These are phyloP conservation scores for Nakaseomyces bracarensis DNA, from an alignment of 1,139 yeast species.

Conservation along the genomic window DNA sequence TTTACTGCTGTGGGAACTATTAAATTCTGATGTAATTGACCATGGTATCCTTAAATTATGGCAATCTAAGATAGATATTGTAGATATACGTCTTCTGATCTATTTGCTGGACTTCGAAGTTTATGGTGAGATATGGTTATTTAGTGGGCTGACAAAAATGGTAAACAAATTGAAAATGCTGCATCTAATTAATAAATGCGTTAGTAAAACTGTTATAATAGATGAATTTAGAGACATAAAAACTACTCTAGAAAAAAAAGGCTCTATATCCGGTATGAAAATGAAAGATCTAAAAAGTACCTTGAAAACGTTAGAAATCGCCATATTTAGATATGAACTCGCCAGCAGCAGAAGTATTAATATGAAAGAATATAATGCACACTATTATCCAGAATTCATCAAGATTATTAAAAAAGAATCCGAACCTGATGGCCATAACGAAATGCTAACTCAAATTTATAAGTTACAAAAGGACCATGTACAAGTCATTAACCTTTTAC, in stretches of 20 bases:
- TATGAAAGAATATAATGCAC: constrained; percentile 16
- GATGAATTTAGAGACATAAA: constrained; percentile 8
- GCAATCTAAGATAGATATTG: constrained; percentile 14
- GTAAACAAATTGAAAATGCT: constrained; percentile 21
- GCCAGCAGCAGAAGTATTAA: constrained; percentile 11
- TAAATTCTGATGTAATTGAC: constrained; percentile 23
- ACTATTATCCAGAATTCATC: constrained; percentile 19
- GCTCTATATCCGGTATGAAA: not conserved
- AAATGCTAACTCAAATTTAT: constrained; percentile 18
- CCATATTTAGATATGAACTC: constrained; percentile 12
- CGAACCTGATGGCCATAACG: constrained; percentile 10
- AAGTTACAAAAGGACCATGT: constrained; percentile 12
- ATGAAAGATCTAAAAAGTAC: constrained; percentile 17
- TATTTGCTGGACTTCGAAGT: constrained; percentile 21
- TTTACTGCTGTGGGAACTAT: constrained; percentile 17
- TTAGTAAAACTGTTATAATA: constrained; percentile 7
- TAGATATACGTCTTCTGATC: constrained; percentile 26
- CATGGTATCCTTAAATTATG: constrained; percentile 17
- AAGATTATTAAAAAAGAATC: constrained; percentile 10
- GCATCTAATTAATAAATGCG: constrained; percentile 24
- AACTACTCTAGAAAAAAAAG: constrained; percentile 9
- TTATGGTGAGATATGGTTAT: constrained; percentile 30
- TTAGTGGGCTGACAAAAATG: constrained; percentile 22
- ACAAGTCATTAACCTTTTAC: constrained; percentile 15
- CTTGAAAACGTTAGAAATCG: constrained; percentile 21